Evolutionary conservation across 768 basidiomycete species (phyloP).

Genomic region (Suillus clintonianus): DNA sequence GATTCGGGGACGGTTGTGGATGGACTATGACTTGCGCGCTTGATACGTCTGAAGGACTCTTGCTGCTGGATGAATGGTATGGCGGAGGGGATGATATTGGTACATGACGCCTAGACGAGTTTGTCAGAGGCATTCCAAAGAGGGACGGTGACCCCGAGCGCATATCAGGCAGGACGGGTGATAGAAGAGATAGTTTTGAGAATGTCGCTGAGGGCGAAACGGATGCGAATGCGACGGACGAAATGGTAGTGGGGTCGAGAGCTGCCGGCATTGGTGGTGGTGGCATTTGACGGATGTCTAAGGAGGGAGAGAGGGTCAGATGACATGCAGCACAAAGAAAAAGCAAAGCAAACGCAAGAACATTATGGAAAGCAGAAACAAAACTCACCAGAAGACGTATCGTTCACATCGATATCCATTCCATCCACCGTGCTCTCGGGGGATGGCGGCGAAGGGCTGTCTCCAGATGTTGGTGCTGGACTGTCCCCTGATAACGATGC

Average conservation of each 20-base stretch:
- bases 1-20: background rate
- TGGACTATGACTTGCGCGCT: background rate
- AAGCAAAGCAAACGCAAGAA: background rate
- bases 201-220: slow-evolving; percentile 51
- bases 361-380: background rate
- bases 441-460: background rate
- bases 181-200: slow-evolving; percentile 52
- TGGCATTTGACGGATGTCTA: slow-evolving; percentile 47
- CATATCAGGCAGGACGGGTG: slow-evolving; percentile 24
- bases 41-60: background rate
- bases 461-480: slow-evolving; percentile 1
- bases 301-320: background rate
- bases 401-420: slow-evolving; percentile 25
- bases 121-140: slow-evolving; percentile 10
- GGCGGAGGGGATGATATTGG: slow-evolving; percentile 11
- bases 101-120: slow-evolving; percentile 11
- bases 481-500: slow-evolving; percentile 13
- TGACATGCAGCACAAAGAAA: background rate
- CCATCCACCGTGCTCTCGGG: slow-evolving; percentile 7
- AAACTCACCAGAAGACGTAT: slow-evolving; percentile 20
- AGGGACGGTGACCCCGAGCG: slow-evolving; percentile 7
- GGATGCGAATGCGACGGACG: slow-evolving; percentile 25
- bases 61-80: slow-evolving; percentile 22
- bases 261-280: slow-evolving; percentile 52
- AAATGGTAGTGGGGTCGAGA: slow-evolving; percentile 41